Conservation (phyloP, 139 green algal species). For the Auxenochlorella pyrenoidosa region DNA sequence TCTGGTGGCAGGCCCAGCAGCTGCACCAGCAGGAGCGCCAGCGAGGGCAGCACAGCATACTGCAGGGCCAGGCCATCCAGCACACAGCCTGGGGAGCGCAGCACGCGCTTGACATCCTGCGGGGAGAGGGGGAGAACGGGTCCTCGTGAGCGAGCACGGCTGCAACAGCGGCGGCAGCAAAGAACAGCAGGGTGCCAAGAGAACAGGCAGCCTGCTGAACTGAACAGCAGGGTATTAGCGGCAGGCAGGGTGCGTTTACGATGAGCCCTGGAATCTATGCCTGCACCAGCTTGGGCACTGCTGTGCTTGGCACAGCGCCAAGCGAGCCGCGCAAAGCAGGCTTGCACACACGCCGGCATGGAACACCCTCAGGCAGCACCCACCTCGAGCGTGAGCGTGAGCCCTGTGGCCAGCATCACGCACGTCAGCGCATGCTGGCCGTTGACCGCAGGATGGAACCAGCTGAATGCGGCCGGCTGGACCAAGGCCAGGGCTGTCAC, state of each 20-base stretch:
- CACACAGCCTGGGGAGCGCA: slow-evolving; percentile 57
- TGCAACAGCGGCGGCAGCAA: neutral
- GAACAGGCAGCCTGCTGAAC: slow-evolving; percentile 43
- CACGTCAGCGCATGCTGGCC: slow-evolving; percentile 54
- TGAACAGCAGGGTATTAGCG: slow-evolving; percentile 31
- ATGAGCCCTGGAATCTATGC: slow-evolving; percentile 38
- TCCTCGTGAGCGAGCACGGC: no score
- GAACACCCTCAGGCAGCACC: no score
- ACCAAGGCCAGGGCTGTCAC: slow-evolving; percentile 51
- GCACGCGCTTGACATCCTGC: slow-evolving; percentile 54
- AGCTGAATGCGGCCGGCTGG: slow-evolving; percentile 60
- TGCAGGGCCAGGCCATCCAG: slow-evolving; percentile 51
- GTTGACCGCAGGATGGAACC: slow-evolving; percentile 55
- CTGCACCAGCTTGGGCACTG: neutral
- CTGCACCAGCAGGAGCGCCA: slow-evolving; percentile 66
- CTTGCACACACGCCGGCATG: no score
- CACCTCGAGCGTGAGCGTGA: slow-evolving; percentile 67
- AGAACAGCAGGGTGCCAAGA: neutral
- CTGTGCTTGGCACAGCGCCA: no score
- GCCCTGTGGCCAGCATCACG: slow-evolving; percentile 83
- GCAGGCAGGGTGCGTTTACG: slow-evolving; percentile 43
- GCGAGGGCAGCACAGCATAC: slow-evolving; percentile 82
- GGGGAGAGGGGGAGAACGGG: neutral
- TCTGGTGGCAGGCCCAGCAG: slow-evolving; percentile 40
- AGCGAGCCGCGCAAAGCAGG: no score